A percentile compares a stretch with the other conserved stretches of the same genome.
phyloP scores from a whole-genome alignment of 352 stramenopile species.

The Globisporangium cystogenes region DNA sequence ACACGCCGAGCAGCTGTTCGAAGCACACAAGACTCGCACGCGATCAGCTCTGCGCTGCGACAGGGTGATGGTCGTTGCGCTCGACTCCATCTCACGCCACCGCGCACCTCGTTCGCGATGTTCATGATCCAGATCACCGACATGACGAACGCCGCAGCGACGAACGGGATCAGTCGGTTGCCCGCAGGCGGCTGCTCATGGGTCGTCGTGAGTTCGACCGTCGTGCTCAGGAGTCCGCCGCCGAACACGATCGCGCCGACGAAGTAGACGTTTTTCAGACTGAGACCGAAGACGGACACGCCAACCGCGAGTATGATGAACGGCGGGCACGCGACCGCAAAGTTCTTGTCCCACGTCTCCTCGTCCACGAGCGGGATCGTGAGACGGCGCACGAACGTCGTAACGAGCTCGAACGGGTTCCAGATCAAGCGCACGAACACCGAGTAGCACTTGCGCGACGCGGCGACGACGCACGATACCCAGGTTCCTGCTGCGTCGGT shows the following conservation, averaged over 20 bases:
- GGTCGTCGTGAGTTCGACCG: constrained; percentile 42
- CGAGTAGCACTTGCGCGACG: constrained; percentile 18
- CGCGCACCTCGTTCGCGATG: constrained; percentile 63
- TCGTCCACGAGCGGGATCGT: constrained; percentile 77
- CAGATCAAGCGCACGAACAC: constrained; percentile 50
- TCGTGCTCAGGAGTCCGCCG: constrained; percentile 33
- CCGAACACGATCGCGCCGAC: constrained; percentile 30
- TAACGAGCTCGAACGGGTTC: constrained; percentile 63
- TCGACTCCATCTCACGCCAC: not conserved
- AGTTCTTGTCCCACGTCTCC: constrained; percentile 77
- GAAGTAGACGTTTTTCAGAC: constrained; percentile 43
- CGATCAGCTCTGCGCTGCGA: not conserved
- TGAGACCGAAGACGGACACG: constrained; percentile 40
- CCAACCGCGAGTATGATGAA: constrained; percentile 58
- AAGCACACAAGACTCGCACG: not conserved
- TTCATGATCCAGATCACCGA: constrained; percentile 87
- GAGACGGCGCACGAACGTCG: constrained; percentile 59
- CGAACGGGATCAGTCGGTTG: constrained; percentile 41
- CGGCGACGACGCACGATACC: not conserved
- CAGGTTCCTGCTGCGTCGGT: not conserved
- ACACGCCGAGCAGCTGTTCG: constrained; percentile 43
- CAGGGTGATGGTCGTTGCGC: not conserved
- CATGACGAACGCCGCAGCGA: constrained; percentile 76
- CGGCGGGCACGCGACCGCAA: constrained; percentile 56
- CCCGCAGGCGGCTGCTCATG: constrained; percentile 42